Base-by-base conservation (phyloP, 179 eudicot species). In the Drosera spatulata region DNA sequence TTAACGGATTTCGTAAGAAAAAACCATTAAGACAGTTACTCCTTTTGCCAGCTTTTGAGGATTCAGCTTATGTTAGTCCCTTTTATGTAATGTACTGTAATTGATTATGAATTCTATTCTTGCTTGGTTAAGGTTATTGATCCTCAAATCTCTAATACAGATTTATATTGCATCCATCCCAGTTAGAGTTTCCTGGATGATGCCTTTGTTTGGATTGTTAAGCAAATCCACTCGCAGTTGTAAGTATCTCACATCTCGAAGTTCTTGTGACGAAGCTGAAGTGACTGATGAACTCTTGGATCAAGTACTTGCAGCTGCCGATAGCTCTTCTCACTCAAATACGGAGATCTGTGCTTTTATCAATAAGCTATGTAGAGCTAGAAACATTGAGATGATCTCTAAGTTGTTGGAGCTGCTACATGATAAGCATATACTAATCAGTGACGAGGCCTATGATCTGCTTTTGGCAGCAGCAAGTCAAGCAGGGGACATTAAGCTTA, bases 401-500 rank as follows among this genome's bases (percentile, higher is more conserved):
- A 74, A 61, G 62, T 60, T 85, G 51, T 68, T 78, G 60, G 71
- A 77, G 51, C 49, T 43, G 13, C 64, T 83, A 46, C 88, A 68
- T 49, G 66, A 63, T 58, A 85, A 57, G 66, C 53, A 58, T 38
- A 69, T 83, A 3, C 63, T 73, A 56, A 82, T 85, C 44, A 39
- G 69, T 8, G 60, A 64, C 69, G 57, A 76, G 53, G 82, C 85
- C 47, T 85, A 81, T 74, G 68, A 80, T 68, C 69, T 64, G 61
- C 86, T 91, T 74, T 72, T 88, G 72, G 75, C 62, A 61, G 84
- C 81, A 59, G 84, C 91, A 39, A 66, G 78, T 55, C 70, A 78
- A 70, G 69, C 44, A 55, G 64, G 66, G 53, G 81, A 85, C 65
- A 22, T 70, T 57, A 75, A 71, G 41, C 73, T 80, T 10, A 68